Evolutionary conservation across 139 green algal genomes (phyloP).

Genomic region (Chlorella sorokiniana): DNA sequence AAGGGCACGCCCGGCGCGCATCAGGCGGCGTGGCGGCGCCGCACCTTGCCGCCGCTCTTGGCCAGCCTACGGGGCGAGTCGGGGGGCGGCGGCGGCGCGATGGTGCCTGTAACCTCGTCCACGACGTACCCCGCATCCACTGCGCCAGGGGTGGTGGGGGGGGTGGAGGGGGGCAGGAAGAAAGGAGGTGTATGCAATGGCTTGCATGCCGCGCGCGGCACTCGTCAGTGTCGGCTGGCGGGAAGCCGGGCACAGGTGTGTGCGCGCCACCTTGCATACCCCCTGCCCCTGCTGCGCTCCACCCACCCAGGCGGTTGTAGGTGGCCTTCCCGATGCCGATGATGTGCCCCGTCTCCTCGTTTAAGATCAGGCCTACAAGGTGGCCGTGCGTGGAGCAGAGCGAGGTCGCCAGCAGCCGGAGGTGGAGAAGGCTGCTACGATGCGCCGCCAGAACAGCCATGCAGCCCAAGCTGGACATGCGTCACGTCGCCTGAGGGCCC

Average conservation of each 20-base stretch:
- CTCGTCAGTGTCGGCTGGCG: no score
- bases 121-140: constrained; percentile 33
- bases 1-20: no score
- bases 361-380: constrained; percentile 37
- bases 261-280: no score
- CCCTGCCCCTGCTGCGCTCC: constrained; percentile 8
- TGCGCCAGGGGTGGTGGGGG: neutral
- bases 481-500: no score
- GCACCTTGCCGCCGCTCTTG: neutral
- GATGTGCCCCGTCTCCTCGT: constrained; percentile 49
- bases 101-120: constrained; percentile 35
- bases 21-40: no score
- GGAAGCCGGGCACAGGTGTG: no score
- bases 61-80: constrained; percentile 4
- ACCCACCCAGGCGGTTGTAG: constrained; percentile 59
- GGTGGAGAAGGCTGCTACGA: neutral
- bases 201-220: no score
- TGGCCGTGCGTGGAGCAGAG: neutral
- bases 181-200: neutral
- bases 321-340: constrained; percentile 64
- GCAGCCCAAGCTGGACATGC: neutral
- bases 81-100: constrained; percentile 37
- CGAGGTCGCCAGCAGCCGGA: neutral
- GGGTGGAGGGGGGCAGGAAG: neutral
- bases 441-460: neutral